Evolutionary conservation across 2,329 filamentous ascomycete genomes (phyloP).

Genomic region (Fusarium scirpi): DNA sequence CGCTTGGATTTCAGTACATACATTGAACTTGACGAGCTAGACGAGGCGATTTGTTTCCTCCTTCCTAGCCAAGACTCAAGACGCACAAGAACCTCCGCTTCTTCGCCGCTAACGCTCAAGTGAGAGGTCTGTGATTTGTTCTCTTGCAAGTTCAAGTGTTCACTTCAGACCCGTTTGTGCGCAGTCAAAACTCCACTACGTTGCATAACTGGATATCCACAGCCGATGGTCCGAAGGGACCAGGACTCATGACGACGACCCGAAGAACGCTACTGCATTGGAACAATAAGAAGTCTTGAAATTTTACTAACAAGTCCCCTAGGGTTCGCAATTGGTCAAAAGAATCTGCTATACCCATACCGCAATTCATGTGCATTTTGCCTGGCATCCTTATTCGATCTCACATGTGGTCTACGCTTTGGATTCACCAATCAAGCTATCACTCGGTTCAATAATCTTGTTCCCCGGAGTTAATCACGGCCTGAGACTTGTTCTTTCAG

Average conservation of each 20-base stretch:
- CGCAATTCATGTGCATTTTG: constrained; percentile 15
- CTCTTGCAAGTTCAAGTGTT: constrained; percentile 6
- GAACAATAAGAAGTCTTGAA: constrained; percentile 11
- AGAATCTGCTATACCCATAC: constrained; percentile 28
- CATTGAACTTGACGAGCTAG: constrained; percentile 1
- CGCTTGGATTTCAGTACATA: constrained; percentile 18
- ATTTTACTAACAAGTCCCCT: neutral
- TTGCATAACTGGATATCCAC: constrained; percentile 38
- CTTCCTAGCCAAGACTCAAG: neutral
- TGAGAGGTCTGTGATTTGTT: constrained; percentile 35
- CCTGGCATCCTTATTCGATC: constrained; percentile 17
- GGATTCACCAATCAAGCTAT: constrained; percentile 32
- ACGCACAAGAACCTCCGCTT: neutral
- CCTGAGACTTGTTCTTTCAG: constrained; percentile 2
- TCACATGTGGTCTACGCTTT: constrained; percentile 20
- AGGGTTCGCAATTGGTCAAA: constrained; percentile 34
- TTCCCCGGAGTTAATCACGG: constrained; percentile 8
- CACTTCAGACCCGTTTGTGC: constrained; percentile 23
- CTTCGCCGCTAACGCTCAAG: constrained; percentile 10
- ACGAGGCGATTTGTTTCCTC: neutral
- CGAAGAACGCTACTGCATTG: constrained; percentile 47
- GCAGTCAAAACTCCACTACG: constrained; percentile 34
- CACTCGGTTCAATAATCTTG: constrained; percentile 11
- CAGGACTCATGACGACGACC: constrained; percentile 47
- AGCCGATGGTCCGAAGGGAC: constrained; percentile 45